phyloP scores from a whole-genome alignment of 495 filamentous ascomycete species.

The Penicillium pulvis region DNA sequence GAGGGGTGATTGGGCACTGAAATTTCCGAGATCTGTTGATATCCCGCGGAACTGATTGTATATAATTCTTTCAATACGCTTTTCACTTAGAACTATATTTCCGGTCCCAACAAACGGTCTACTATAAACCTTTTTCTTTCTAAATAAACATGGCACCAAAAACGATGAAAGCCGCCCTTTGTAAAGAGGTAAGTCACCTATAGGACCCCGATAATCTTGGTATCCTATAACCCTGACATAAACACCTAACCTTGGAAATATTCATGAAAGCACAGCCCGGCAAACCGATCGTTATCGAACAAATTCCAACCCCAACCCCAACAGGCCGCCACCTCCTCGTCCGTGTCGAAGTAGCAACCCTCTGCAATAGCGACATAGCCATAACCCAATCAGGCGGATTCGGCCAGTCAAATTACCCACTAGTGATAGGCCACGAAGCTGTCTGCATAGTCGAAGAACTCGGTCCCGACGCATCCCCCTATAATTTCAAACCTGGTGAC shows the following conservation, averaged over 20 bases:
- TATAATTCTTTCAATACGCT: background rate
- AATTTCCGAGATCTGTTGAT: background rate
- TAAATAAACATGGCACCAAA: conserved; percentile 7
- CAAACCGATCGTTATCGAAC: conserved; percentile 13
- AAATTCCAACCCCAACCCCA: conserved; percentile 18
- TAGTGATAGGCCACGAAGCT: conserved; percentile 24
- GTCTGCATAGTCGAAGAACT: conserved; percentile 19
- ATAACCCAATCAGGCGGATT: background rate
- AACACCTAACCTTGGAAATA: background rate
- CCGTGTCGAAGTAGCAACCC: conserved; percentile 18
- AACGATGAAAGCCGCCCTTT: conserved; percentile 21
- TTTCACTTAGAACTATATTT: no score
- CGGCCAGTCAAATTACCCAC: background rate
- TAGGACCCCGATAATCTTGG: no score
- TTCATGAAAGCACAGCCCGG: conserved; percentile 3
- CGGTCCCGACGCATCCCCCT: conserved; percentile 15
- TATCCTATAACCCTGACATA: no score
- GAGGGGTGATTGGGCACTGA: background rate
- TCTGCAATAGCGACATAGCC: conserved; percentile 20
- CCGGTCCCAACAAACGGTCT: no score
- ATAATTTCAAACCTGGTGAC: conserved; percentile 17
- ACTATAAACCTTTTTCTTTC: no score
- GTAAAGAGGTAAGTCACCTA: conserved; percentile 9
- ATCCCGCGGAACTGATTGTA: background rate
- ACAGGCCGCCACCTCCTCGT: conserved; percentile 19